Base-by-base conservation (phyloP, 345 rosid genomes). In the Brassica rapa region DNA sequence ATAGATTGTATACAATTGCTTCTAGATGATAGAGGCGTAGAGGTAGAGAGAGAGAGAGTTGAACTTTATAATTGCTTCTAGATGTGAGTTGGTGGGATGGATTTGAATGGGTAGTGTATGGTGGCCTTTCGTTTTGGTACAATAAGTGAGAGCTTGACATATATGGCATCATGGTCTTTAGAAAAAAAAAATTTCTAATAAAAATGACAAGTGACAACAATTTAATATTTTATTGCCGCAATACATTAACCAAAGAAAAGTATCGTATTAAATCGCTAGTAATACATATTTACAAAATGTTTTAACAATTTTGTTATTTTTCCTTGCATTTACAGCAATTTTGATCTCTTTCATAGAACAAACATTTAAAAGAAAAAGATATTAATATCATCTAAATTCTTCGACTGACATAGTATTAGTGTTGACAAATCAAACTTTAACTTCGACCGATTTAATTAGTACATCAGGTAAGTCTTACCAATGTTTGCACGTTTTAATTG, bases 21-120 rank as follows among this genome's bases (percentile, higher is more conserved):
- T 74, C 79, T 75, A 74, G 80, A 80, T 69, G 79, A 74, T 16
- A 29, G 56, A 19, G 4, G 64, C 49, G 64, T 2, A 37, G 41
- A 61, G 69, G 61, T 51, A 29, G 64, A 57, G 67, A 3, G 77
- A 32, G 65, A 63, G 76, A 19, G 81, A 6, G 76, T 69, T 70
- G 83, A 80, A 66, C 74, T 72, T 35, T 79, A 60, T 70, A 86
- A 86, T 71, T 84, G 96, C 90, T 94, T 94, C 97, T 92, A 94
- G 98, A 94, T 85, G 97, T 55, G 91, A 87, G 97, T 94, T 92
- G 98, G 98, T 92, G 96, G 86, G 89, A 90, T 83, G 86, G 92
- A 89, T 87, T 84, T 57, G 92, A 85, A 88, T 78, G 87, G 84
- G 87, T 84, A 88, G 95, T 89, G 77, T 80, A 55, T 86, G 97